phyloP scores from a whole-genome alignment of 2,329 filamentous ascomycete genomes.

The Tolypocladium tropicale region DNA sequence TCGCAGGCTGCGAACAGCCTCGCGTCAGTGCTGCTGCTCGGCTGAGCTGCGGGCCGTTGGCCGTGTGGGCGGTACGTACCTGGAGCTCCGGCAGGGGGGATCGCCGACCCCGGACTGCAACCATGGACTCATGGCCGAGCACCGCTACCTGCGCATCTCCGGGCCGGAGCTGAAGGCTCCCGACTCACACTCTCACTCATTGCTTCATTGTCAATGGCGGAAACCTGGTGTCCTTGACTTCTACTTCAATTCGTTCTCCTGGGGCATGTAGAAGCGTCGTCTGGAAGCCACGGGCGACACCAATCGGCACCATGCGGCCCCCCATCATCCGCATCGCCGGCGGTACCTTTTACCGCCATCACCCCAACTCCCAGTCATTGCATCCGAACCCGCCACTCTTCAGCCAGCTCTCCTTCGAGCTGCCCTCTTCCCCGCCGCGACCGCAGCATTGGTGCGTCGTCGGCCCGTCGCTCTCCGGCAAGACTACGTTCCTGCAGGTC shows the following conservation, averaged over 20 bases:
- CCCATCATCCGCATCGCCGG: constrained; percentile 64
- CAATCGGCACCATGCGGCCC: constrained; percentile 15
- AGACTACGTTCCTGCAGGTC: constrained; percentile 74
- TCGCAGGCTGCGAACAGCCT: constrained; percentile 17
- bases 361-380: constrained; percentile 44
- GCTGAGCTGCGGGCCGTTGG: background rate
- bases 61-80: background rate
- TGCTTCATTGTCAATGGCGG: background rate
- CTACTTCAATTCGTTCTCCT: fast-evolving
- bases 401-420: constrained; percentile 54
- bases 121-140: too few species aligned
- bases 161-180: background rate
- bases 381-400: constrained; percentile 65
- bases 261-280: background rate
- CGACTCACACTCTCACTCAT: background rate
- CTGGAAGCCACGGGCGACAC: background rate
- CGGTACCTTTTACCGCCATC: constrained; percentile 73
- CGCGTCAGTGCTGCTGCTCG: constrained; percentile 8
- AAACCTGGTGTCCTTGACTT: too few species aligned
- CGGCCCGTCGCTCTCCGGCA: constrained; percentile 66
- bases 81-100: background rate
- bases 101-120: constrained; percentile 5
- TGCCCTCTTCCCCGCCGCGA: constrained; percentile 43
- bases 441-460: constrained; percentile 73
- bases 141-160: too few species aligned